Percentiles rank a stretch among this genome's conserved stretches.
Evolutionary conservation across 441 rosid genomes (phyloP).

Genomic region (Euphorbia celastroides): DNA sequence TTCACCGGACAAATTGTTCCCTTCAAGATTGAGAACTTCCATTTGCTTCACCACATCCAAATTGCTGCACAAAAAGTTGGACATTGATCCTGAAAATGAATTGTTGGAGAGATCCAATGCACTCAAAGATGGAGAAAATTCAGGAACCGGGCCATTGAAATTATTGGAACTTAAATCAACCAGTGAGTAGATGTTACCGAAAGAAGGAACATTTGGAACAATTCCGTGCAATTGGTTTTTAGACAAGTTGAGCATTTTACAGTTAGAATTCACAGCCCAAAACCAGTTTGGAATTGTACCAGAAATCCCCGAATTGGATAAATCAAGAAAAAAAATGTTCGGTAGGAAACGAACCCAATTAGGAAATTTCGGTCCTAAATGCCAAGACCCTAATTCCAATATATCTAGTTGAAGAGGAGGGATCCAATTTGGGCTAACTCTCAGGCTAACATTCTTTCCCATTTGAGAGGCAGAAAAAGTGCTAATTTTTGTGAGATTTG

Average conservation of each 20-base stretch:
- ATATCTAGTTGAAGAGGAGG: conserved; percentile 11
- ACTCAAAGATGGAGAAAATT: neutral
- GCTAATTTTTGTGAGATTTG: neutral
- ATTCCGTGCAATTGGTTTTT: neutral
- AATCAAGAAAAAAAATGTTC: neutral
- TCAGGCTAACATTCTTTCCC: neutral
- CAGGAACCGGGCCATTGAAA: neutral
- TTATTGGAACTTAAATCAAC: neutral
- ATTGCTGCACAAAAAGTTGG: neutral
- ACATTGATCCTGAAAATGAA: conserved; percentile 10
- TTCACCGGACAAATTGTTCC: neutral
- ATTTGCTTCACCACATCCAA: neutral
- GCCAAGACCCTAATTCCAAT: neutral
- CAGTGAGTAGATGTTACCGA: neutral
- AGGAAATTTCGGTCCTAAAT: conserved; percentile 20
- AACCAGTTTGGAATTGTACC: neutral
- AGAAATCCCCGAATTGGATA: neutral
- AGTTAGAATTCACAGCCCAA: neutral
- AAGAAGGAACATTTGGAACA: neutral
- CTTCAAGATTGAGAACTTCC: conserved; percentile 1
- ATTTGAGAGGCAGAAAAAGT: neutral
- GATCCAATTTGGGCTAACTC: conserved; percentile 15
- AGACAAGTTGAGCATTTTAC: neutral
- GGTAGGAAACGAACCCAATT: conserved; percentile 16
- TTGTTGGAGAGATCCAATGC: neutral